Base-by-base conservation (phyloP, 108 stramenopile genomes). In the Conticribra weissflogii region DNA sequence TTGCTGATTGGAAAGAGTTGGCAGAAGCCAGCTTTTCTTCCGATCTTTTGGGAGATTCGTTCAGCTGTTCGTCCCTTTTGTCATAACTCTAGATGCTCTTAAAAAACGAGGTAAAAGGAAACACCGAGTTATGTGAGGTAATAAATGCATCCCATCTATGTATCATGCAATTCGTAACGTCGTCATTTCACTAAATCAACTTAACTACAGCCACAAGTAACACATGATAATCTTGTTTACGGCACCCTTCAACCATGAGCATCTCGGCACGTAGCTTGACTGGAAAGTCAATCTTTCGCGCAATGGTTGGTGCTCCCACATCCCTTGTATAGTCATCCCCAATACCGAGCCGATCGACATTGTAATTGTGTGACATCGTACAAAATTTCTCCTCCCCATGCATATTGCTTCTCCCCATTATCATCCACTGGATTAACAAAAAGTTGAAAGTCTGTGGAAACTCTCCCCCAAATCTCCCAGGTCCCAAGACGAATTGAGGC, bases 291-390 rank as follows among this genome's bases (percentile, higher is more conserved):
- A 51, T 32, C 31, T 12, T 31, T 12, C 27, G 17, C 12, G 58
- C 70, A 9, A 19, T 32, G 22, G 52, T 41, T 23, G 70, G 70
- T 3, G 58, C 19, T 47, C 69, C 44, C 5, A 17, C 9, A 46
- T 49, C 70, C 23, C 28, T 27, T 30, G 33, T 34, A 23, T 59
- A 18, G 16, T 59, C 58, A 12, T 23, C 18, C 9, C 25, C n/a
- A 46, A 34, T 68, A 71, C 14, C 19, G 27, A 30, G 70, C 70
- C 27, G 48, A 25, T 14, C 70, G 70, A 24, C 70, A 71, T 16
- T 61, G 70, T 23, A 71, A 51, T 50, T 71, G 70, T 22, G 70
- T 71, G 46, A 71, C 70, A 62, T 71, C 70, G 62, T 63, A 71
- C 61, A 71, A 34, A 19, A 29, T 27, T 8, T 49, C 70, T 24